These are phyloP conservation scores for Prinsepia uniflora DNA, from an alignment of 306 rosid species.

Conservation along the genomic window DNA sequence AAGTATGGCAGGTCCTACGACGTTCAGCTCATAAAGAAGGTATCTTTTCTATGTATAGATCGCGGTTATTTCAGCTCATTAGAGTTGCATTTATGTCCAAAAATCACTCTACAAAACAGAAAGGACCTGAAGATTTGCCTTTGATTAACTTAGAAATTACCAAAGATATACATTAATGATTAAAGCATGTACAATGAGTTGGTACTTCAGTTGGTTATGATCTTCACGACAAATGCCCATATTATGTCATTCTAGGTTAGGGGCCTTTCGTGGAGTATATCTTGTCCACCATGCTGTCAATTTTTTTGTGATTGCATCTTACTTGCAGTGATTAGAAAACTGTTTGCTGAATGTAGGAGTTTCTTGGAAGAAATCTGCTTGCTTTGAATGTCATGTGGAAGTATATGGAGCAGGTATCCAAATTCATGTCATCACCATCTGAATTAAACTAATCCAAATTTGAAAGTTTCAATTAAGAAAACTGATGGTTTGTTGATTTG, in stretches of 20 bases:
- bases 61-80: no score
- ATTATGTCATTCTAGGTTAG: not conserved
- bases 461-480: not conserved
- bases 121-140: not conserved
- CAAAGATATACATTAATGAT: no score
- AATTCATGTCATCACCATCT: not conserved
- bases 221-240: no score
- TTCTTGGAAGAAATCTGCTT: slow-evolving; percentile 91
- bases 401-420: slow-evolving; percentile 85
- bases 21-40: slow-evolving; percentile 93
- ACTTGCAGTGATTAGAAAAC: not conserved
- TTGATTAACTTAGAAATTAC: not conserved
- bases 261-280: not conserved
- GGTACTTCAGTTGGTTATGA: not conserved
- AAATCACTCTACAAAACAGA: no score
- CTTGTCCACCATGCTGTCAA: not conserved
- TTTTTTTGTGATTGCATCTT: not conserved
- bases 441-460: not conserved
- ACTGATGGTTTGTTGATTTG: not conserved
- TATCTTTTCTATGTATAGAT: slow-evolving; percentile 16
- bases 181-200: not conserved
- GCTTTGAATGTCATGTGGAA: slow-evolving; percentile 99
- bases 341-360: slow-evolving; percentile 52
- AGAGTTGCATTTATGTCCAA: no score
- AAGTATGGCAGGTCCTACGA: slow-evolving; percentile 94